Evolutionary conservation across 129 eudicot genomes (phyloP).

Genomic region (Glebionis coronaria): DNA sequence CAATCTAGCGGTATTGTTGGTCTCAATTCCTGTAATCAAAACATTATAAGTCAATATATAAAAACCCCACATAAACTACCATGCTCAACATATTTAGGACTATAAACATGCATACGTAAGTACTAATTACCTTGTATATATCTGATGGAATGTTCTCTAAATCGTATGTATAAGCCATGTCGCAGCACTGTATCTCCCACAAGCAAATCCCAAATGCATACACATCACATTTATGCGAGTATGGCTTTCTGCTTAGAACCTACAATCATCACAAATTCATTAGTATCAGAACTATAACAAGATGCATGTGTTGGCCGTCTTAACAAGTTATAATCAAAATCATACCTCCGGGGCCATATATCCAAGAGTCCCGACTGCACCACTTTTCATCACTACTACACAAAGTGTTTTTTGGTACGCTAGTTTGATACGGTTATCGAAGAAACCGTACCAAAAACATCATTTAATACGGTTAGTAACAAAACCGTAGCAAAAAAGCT

Average conservation of each 20-base stretch:
- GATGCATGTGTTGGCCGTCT: not conserved
- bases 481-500: no score
- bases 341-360: slow-evolving; percentile 67
- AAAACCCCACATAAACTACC: no score
- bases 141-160: slow-evolving; percentile 28
- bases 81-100: not conserved
- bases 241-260: slow-evolving; percentile 32
- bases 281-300: not conserved
- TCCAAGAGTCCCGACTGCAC: slow-evolving; percentile 49
- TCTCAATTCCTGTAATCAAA: slow-evolving; percentile 27
- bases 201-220: slow-evolving; percentile 50
- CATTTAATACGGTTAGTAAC: no score
- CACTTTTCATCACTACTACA: slow-evolving; percentile 21
- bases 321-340: not conserved
- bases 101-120: not conserved
- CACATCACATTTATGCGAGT: slow-evolving; percentile 40
- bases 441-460: no score
- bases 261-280: not conserved
- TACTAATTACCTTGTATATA: slow-evolving; percentile 27
- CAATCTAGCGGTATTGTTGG: slow-evolving; percentile 41
- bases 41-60: not conserved
- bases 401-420: no score
- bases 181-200: slow-evolving; percentile 51
- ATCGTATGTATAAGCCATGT: slow-evolving; percentile 34
- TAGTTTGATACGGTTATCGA: no score